phyloP scores from a whole-genome alignment of 257 asterid species.

The Capsicum pubescens region DNA sequence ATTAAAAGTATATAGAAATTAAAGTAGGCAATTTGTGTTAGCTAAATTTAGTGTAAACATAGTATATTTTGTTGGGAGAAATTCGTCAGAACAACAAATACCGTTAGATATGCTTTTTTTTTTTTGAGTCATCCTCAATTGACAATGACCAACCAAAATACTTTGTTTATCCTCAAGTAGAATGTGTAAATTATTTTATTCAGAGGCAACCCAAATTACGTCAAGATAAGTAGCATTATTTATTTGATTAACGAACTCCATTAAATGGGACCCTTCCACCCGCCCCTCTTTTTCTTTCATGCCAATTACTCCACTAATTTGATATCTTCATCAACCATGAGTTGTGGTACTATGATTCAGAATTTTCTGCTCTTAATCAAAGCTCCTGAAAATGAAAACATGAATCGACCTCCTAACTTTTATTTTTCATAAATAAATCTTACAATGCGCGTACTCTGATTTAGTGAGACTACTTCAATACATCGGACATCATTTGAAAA shows the following conservation, averaged over 20 bases:
- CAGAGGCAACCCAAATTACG: not conserved
- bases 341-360: not conserved
- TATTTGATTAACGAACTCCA: not conserved
- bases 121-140: not conserved
- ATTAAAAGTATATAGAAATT: no score
- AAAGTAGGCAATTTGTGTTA: not conserved
- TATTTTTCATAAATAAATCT: no score
- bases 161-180: not conserved
- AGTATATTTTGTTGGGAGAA: no score
- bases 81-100: not conserved
- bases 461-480: no score
- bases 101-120: not conserved
- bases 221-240: conserved; percentile 15
- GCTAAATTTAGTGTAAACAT: not conserved
- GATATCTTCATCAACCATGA: not conserved
- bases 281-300: not conserved
- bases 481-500: no score
- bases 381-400: not conserved
- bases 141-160: not conserved
- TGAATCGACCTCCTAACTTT: no score
- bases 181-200: not conserved
- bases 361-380: not conserved
- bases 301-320: not conserved
- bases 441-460: no score
- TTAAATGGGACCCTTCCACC: not conserved